A percentile compares a stretch with the other conserved stretches of the same genome.
Evolutionary conservation across 2,329 filamentous ascomycete genomes (phyloP).

Genomic region (Sporothrix pallida): DNA sequence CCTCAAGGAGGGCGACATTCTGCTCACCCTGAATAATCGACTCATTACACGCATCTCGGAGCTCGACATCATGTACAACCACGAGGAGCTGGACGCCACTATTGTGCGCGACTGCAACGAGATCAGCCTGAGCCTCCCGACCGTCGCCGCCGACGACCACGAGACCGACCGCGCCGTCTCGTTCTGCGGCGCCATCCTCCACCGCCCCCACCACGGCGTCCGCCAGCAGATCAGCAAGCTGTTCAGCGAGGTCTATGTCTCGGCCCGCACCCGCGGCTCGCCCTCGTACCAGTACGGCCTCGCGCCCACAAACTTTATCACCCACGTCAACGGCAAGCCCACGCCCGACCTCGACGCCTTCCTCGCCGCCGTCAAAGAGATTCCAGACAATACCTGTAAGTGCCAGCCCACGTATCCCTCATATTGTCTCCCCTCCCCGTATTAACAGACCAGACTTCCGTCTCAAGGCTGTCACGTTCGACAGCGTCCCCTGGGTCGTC

Average conservation of each 20-base stretch:
- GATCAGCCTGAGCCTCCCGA: slow-evolving; percentile 76
- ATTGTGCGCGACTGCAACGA: slow-evolving; percentile 86
- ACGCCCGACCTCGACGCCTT: slow-evolving; percentile 85
- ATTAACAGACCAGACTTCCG: slow-evolving; percentile 73
- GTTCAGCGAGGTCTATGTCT: slow-evolving; percentile 95
- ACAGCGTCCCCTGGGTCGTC: slow-evolving; percentile 98
- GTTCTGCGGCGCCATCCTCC: slow-evolving; percentile 93
- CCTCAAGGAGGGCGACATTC: slow-evolving; percentile 87
- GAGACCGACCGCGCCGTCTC: slow-evolving; percentile 91
- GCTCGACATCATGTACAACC: slow-evolving; percentile 94
- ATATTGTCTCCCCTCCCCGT: neutral
- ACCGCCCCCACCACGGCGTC: slow-evolving; percentile 93
- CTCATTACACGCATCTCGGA: slow-evolving; percentile 93
- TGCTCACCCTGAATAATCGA: slow-evolving; percentile 87
- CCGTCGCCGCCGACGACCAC: slow-evolving; percentile 84
- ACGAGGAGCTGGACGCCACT: slow-evolving; percentile 80
- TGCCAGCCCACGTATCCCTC: no score
- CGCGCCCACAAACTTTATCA: slow-evolving; percentile 96
- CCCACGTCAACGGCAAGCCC: slow-evolving; percentile 86
- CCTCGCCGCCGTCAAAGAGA: slow-evolving; percentile 79
- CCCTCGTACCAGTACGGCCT: slow-evolving; percentile 89
- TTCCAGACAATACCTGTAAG: slow-evolving; percentile 91
- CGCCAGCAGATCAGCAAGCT: slow-evolving; percentile 96
- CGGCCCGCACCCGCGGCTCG: slow-evolving; percentile 80
- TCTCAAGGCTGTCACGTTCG: slow-evolving; percentile 95